Evolutionary conservation across 2,329 filamentous ascomycete genomes (phyloP).

Genomic region (Fusarium penzigii): DNA sequence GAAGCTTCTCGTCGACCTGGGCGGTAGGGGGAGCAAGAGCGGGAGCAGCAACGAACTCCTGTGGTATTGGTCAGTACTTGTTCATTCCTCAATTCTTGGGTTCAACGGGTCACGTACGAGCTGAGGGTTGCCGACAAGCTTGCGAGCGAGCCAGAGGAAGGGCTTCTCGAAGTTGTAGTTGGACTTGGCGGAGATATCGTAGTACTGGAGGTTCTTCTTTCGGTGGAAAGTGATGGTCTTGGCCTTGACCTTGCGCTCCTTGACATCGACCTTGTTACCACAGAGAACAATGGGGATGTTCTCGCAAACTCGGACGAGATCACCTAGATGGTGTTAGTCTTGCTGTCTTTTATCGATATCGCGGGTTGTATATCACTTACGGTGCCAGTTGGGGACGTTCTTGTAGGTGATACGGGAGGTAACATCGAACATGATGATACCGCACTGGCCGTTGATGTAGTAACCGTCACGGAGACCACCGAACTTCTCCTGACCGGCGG

Average conservation of each 20-base stretch:
- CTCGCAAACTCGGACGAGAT: slow-evolving; percentile 98
- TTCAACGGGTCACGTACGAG: slow-evolving; percentile 17
- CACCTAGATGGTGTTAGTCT: slow-evolving; percentile 57
- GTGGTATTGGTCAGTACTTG: slow-evolving; percentile 29
- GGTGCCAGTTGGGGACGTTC: slow-evolving; percentile 99
- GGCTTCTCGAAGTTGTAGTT: slow-evolving; percentile 99
- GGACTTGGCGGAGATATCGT: slow-evolving; percentile 99
- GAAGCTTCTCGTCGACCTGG: slow-evolving; percentile 79
- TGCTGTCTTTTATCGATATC: not conserved
- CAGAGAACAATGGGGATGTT: slow-evolving; percentile 98
- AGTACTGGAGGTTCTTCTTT: slow-evolving; percentile 99
- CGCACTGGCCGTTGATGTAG: slow-evolving; percentile 99
- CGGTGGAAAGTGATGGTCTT: slow-evolving; percentile 99
- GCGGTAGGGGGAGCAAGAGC: slow-evolving; percentile 94
- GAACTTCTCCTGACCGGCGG: slow-evolving; percentile 98
- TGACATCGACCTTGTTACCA: slow-evolving; percentile 99
- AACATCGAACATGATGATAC: slow-evolving; percentile 99
- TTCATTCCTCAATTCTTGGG: not conserved
- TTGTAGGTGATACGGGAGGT: slow-evolving; percentile 99
- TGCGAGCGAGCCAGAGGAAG: slow-evolving; percentile 98
- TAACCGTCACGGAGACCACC: slow-evolving; percentile 98
- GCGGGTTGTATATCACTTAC: slow-evolving; percentile 58
- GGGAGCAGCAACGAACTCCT: slow-evolving; percentile 96
- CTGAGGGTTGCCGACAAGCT: slow-evolving; percentile 89
- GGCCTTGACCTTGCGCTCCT: slow-evolving; percentile 99